Conservation (phyloP, 768 basidiomycete genomes). For the Leccinum uliginosum region DNA sequence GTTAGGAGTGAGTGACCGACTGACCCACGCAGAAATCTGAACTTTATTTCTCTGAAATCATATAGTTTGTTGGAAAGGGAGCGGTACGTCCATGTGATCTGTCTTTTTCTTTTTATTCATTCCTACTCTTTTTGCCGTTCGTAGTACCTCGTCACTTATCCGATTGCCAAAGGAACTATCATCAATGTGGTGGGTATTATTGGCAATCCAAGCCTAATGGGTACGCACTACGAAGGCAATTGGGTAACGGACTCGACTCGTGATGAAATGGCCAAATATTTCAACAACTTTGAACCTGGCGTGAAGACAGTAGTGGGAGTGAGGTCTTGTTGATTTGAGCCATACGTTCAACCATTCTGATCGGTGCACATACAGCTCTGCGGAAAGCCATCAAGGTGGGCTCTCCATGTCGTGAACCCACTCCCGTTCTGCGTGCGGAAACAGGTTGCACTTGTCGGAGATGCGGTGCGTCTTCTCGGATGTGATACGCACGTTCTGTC, state of each 20-base stretch:
- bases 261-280: slow-evolving; percentile 32
- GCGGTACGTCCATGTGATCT: not conserved
- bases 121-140: not conserved
- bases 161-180: slow-evolving; percentile 33
- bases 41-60: slow-evolving; percentile 3
- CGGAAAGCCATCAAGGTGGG: slow-evolving; percentile 39
- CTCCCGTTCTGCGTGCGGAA: slow-evolving; percentile 37
- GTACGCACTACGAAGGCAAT: slow-evolving; percentile 29
- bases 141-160: slow-evolving; percentile 39
- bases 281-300: slow-evolving; percentile 36
- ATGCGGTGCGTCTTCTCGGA: slow-evolving; percentile 30
- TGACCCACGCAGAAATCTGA: not conserved
- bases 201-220: slow-evolving; percentile 26
- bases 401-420: slow-evolving; percentile 38
- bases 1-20: slow-evolving; percentile 18
- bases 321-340: not conserved
- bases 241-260: slow-evolving; percentile 27
- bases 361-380: slow-evolving; percentile 26
- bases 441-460: slow-evolving; percentile 45
- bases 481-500: not conserved
- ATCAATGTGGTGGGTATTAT: slow-evolving; percentile 35
- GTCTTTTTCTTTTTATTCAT: not conserved
- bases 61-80: slow-evolving; percentile 13
- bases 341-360: not conserved
- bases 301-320: slow-evolving; percentile 29